These are phyloP conservation scores for Colletotrichum siamense DNA, from an alignment of 2,329 filamentous ascomycete species.

Conservation along the genomic window DNA sequence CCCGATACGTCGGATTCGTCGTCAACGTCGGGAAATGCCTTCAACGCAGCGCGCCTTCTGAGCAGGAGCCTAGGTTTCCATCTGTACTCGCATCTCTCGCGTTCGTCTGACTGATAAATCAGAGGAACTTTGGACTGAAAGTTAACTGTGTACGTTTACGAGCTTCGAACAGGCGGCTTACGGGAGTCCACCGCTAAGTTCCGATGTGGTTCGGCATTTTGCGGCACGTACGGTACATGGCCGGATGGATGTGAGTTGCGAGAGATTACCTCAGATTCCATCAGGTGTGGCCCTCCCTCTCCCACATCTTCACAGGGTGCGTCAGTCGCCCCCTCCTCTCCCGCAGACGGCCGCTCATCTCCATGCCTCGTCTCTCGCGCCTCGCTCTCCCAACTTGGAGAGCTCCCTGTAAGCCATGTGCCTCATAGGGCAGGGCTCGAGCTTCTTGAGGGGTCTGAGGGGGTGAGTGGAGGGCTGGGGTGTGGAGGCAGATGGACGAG, in stretches of 20 bases:
- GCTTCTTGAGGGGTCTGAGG: not conserved
- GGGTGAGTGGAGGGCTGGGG: not conserved
- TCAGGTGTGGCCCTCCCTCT: not conserved
- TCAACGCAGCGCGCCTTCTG: not conserved
- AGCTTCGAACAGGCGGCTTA: not conserved
- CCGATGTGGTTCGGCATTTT: not conserved
- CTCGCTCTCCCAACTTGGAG: not conserved
- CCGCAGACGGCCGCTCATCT: conserved; percentile 4
- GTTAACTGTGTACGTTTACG: not conserved
- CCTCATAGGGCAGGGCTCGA: conserved; percentile 4
- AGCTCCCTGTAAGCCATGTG: conserved; percentile 10
- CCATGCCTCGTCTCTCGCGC: not conserved
- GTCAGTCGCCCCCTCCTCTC: not conserved
- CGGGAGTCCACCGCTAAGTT: not conserved
- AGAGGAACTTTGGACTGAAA: not conserved
- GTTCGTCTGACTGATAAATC: not conserved
- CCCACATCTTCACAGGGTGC: not conserved
- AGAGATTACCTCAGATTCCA: conserved; percentile 3
- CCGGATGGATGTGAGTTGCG: not conserved
- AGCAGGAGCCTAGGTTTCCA: not conserved
- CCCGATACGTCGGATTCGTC: not conserved
- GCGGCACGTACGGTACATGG: not conserved
- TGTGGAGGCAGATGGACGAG: not conserved
- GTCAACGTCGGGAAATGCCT: not conserved
- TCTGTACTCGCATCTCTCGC: not conserved